Evolutionary conservation across 345 rosid species (phyloP), one percentile per base, ranked within the genome.

Genomic region (Euphorbia peplus): DNA sequence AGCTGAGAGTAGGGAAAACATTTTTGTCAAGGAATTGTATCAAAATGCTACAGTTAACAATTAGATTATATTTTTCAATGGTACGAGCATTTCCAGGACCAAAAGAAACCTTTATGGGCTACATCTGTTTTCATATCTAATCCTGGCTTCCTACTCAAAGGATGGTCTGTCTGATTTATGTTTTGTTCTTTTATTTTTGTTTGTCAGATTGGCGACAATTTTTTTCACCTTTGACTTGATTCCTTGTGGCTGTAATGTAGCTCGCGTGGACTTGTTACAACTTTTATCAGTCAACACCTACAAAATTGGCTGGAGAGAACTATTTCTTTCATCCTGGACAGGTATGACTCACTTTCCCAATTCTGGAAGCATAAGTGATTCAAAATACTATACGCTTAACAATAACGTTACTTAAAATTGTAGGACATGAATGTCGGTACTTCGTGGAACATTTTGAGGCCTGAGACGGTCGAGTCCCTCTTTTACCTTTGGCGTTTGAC

Each of bases 381-480:
- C 0, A 18, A 29, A 51, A 19, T 51, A 22, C 26, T 62, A 9
- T 22, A 8, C 37, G 30, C 59, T 66, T 35, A 19, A 22, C 13
- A 16, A 16, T 51, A 4, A 52, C 22, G 56, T 19, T 35, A 14
- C 26, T 22, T 24, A 25, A 21, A 39, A 63, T 63, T 42, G 67
- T 63, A 95, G 99, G 99, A 95, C 83, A 89, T 92, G 98, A 82
- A 72, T 73, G 98, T 95, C 37, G 98, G 99, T 48, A 95, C 97
- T 72, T 92, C 99, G 7, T 90, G 96, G 98, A 95, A 95, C 64
- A 92, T 95, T 65, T 60, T 92, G 83, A 84, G 99, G 70, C 99
- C 99, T 19, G 99, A 92, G 84, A 92, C 99, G 0, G 80, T 95
- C 67, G 99, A 95, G 80, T 95, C 99, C 0, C 90, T 95, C 42